phyloP scores from a whole-genome alignment of 2,329 filamentous ascomycete genomes.

The Colletotrichum neosansevieriae region DNA sequence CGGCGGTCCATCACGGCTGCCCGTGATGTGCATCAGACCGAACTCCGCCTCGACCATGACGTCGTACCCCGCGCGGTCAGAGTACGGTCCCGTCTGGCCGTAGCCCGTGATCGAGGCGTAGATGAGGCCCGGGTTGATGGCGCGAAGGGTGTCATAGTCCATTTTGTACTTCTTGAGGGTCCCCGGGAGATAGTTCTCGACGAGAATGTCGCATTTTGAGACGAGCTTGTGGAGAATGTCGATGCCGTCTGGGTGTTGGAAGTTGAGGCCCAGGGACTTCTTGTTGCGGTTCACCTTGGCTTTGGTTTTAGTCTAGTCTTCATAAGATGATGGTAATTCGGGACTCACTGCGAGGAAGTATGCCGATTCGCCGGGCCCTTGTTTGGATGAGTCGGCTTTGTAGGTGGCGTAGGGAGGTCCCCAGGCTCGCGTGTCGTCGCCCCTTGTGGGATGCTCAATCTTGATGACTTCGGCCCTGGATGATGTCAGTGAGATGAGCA shows the following conservation, averaged over 20 bases:
- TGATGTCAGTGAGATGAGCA: conserved; percentile 45
- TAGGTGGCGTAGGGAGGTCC: conserved; percentile 93
- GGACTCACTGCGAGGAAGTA: conserved; percentile 86
- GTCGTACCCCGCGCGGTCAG: conserved; percentile 90
- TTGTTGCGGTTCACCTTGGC: conserved; percentile 94
- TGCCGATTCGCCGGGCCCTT: conserved; percentile 89
- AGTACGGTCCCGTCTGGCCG: conserved; percentile 93
- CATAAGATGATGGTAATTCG: neutral
- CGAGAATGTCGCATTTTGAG: conserved; percentile 88
- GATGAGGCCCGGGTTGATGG: conserved; percentile 87
- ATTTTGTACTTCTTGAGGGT: conserved; percentile 90
- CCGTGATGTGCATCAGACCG: conserved; percentile 98
- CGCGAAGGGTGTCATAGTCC: conserved; percentile 84
- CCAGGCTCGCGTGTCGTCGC: conserved; percentile 96
- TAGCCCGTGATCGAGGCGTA: conserved; percentile 98
- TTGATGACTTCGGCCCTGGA: conserved; percentile 91
- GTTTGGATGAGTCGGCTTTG: conserved; percentile 65
- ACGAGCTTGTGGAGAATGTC: conserved; percentile 88
- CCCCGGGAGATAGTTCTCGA: conserved; percentile 96
- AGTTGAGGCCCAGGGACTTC: conserved; percentile 91
- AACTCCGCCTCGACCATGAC: conserved; percentile 99
- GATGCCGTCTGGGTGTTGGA: conserved; percentile 85
- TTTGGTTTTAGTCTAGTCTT: neutral
- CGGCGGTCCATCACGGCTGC: conserved; percentile 85
- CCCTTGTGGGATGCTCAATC: conserved; percentile 90